phyloP scores from a whole-genome alignment of 2,329 filamentous ascomycete genomes.

The Penicillium palitans region DNA sequence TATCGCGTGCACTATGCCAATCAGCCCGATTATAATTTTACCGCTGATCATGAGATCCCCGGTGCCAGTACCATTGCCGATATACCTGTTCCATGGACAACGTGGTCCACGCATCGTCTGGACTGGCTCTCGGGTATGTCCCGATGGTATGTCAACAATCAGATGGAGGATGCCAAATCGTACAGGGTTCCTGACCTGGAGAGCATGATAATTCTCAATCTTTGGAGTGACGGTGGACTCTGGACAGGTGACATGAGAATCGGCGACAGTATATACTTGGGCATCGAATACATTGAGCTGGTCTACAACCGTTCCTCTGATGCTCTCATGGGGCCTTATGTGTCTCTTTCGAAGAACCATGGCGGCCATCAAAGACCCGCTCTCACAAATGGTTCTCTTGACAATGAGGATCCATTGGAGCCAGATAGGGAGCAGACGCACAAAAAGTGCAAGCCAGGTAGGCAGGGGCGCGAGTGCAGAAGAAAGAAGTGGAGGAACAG shows the following conservation, averaged over 20 bases:
- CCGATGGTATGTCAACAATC: slow-evolving; percentile 41
- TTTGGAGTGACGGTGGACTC: slow-evolving; percentile 46
- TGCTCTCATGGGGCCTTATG: neutral
- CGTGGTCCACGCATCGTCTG: slow-evolving; percentile 43
- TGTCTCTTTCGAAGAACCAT: slow-evolving; percentile 15
- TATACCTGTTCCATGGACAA: slow-evolving; percentile 40
- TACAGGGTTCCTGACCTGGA: slow-evolving; percentile 40
- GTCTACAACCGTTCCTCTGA: slow-evolving; percentile 39
- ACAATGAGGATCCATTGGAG: neutral
- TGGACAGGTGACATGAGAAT: slow-evolving; percentile 46
- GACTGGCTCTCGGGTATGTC: slow-evolving; percentile 42
- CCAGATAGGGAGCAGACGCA: neutral
- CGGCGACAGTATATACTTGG: slow-evolving; percentile 40
- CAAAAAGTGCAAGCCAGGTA: slow-evolving; percentile 6
- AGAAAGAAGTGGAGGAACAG: slow-evolving; percentile 4
- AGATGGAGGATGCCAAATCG: slow-evolving; percentile 32
- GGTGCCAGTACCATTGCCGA: slow-evolving; percentile 33
- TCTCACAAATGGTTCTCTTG: neutral
- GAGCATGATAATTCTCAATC: slow-evolving; percentile 42
- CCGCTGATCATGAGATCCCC: slow-evolving; percentile 35
- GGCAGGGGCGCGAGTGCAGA: slow-evolving; percentile 7
- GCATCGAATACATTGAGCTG: slow-evolving; percentile 46
- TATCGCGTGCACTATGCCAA: slow-evolving; percentile 47
- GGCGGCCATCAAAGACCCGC: slow-evolving; percentile 13
- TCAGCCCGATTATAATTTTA: slow-evolving; percentile 44